Percentiles rank a stretch among this genome's conserved stretches.
These are phyloP conservation scores for Caulochytrium protostelioides DNA, from an alignment of 371 early-diverging fungal genomes.

Conservation along the genomic window DNA sequence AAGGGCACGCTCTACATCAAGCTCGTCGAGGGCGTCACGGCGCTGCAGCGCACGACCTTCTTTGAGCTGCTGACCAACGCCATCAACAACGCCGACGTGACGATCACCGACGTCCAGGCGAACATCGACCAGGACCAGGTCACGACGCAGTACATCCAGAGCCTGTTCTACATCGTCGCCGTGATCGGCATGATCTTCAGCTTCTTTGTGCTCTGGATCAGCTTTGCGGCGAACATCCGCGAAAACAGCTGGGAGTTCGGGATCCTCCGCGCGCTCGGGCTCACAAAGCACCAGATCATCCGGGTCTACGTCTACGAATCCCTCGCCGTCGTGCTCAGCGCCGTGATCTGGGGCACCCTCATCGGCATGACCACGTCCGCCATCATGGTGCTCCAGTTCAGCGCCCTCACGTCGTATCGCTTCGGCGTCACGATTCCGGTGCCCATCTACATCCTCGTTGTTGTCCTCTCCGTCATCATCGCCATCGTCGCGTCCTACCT, in stretches of 20 bases:
- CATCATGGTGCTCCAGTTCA: conserved; percentile 7
- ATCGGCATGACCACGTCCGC: conserved; percentile 5
- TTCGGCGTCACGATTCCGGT: conserved; percentile 6
- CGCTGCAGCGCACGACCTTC: conserved; percentile 4
- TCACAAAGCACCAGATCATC: conserved; percentile 2
- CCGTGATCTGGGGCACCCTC: conserved; percentile 4
- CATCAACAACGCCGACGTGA: conserved; percentile 1
- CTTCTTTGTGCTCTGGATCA: conserved; percentile 12
- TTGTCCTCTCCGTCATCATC: conserved; percentile 2
- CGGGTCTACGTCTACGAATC: conserved; percentile 11
- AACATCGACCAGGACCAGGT: not conserved
- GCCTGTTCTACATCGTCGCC: conserved; percentile 9
- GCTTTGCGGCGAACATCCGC: conserved; percentile 11
- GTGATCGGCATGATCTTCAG: conserved; percentile 10
- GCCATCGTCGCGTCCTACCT: conserved; percentile 1
- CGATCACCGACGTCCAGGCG: not conserved
- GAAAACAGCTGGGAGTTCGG: conserved; percentile 15
- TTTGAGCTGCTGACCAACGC: conserved; percentile 2
- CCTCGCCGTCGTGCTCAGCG: conserved; percentile 5
- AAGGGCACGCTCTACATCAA: conserved; percentile 3
- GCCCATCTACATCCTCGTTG: conserved; percentile 3
- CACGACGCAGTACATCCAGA: conserved; percentile 4
- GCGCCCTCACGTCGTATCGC: conserved; percentile 7
- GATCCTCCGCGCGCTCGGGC: conserved; percentile 10
- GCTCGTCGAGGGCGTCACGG: not conserved